Percentiles rank a stretch among this genome's conserved stretches.
Conservation (phyloP, 164 flowering plant genomes). For the Dillenia suffruticosa region DNA sequence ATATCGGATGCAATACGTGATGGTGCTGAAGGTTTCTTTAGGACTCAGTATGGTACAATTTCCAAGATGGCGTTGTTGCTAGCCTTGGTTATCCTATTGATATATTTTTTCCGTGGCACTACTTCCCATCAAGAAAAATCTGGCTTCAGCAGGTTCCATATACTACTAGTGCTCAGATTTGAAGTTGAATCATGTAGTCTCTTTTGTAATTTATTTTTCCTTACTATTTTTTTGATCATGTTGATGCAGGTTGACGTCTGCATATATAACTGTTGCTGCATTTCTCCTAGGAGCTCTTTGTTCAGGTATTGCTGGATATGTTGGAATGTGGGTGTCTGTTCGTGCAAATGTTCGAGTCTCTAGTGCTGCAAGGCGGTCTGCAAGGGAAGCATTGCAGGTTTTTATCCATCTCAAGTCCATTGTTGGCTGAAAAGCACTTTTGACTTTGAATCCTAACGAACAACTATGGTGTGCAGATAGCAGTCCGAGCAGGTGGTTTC, state of each 20-base stretch:
- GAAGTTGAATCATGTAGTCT: not conserved
- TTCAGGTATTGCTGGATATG: constrained; percentile 97
- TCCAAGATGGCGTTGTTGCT: constrained; percentile 92
- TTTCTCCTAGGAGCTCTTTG: constrained; percentile 95
- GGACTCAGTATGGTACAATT: constrained; percentile 94
- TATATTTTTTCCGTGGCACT: constrained; percentile 76
- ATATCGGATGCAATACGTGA: constrained; percentile 99
- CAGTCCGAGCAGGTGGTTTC: constrained; percentile 99
- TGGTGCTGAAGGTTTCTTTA: constrained; percentile 98
- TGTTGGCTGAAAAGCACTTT: not conserved
- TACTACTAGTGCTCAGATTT: constrained; percentile 1
- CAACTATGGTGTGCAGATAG: constrained; percentile 50
- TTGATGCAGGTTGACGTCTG: constrained; percentile 71
- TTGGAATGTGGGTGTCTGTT: constrained; percentile 99
- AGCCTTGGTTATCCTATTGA: constrained; percentile 66
- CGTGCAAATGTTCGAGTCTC: constrained; percentile 99
- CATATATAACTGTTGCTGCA: constrained; percentile 87
- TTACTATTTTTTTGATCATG: constrained; percentile 7
- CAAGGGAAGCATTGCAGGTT: constrained; percentile 98
- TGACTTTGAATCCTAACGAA: constrained; percentile 5
- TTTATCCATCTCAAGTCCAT: constrained; percentile 2
- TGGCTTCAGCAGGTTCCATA: constrained; percentile 75
- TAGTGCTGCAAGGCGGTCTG: constrained; percentile 98
- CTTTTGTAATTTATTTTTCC: not conserved
- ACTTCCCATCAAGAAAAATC: constrained; percentile 92